These are phyloP conservation scores for Pythium graminicola DNA, from an alignment of 352 stramenopile genomes.

Conservation along the genomic window DNA sequence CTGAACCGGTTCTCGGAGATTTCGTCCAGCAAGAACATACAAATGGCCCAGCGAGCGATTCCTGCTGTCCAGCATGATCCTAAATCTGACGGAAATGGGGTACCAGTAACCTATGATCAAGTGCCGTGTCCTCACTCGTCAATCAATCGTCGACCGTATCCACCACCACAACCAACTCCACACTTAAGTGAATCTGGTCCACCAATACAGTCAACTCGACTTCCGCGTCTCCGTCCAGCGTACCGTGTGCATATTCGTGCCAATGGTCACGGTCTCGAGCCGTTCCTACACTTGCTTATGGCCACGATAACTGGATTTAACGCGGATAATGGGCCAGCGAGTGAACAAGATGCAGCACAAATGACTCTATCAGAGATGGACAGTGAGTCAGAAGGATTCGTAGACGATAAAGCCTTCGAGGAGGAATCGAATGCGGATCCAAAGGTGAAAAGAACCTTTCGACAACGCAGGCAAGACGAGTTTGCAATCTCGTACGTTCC, in stretches of 20 bases:
- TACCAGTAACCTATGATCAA: too few relatives aligned
- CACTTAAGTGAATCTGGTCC: neutral
- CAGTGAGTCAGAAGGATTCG: neutral
- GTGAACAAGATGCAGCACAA: neutral
- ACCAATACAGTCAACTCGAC: neutral
- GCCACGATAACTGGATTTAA: neutral
- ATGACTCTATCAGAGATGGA: neutral
- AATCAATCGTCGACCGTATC: neutral
- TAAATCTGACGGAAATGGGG: too few relatives aligned
- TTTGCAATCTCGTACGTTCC: neutral
- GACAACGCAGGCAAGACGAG: neutral
- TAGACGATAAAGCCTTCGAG: neutral
- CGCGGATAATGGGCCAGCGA: neutral
- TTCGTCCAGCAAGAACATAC: too few relatives aligned
- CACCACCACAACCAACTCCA: neutral
- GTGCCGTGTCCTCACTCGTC: too few relatives aligned
- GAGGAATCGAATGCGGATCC: neutral
- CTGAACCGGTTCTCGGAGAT: too few relatives aligned
- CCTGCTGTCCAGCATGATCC: too few relatives aligned
- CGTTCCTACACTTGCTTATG: slow-evolving; percentile 13
- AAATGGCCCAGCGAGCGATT: too few relatives aligned
- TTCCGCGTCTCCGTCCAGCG: neutral
- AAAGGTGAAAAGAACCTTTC: neutral
- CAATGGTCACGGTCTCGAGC: slow-evolving; percentile 11
- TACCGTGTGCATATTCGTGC: slow-evolving; percentile 14